Base-by-base conservation (phyloP, 345 rosid genomes). In the Clarkia xantiana region DNA sequence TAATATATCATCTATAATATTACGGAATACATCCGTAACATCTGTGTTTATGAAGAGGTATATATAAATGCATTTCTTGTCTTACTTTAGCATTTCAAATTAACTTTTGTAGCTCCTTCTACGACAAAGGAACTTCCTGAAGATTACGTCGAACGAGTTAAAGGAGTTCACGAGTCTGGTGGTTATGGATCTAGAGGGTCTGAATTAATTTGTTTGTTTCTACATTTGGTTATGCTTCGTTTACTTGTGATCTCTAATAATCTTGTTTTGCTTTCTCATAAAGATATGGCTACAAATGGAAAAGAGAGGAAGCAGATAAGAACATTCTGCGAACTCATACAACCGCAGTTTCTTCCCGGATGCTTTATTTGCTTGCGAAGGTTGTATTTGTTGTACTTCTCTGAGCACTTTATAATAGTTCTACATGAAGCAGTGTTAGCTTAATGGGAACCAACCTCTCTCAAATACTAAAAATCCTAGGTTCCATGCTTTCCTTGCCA, bases 111-210 rank as follows among this genome's bases (percentile, higher is more conserved):
- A 90, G 97, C 57, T 69, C 96, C 97, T 56, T 76, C 82, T 13
- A 78, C 85, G 16, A 90, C 96, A 53, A 83, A 59, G 69, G 52
- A 63, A 53, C 59, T 90, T 15, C 94, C 94, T 9, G 94, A 90
- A 71, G 91, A 79, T 71, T 90, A 90, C 64, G 86, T 90, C 62
- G 77, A 74, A 58, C 72, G 61, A 67, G 96, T 90, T 71, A 86
- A 77, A 62, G 46, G 48, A 40, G 80, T 90, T 34, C 97, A 86
- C 40, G 84, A 90, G 62, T 68, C 68, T 62, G 96, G 96, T 70
- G 98, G 98, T 56, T 79, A 81, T 73, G 94, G 84, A 25, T 90
- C 96, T 47, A 74, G 83, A 58, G 98, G 96, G 97, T 90, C 77
- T 62, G 57, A 1, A 0, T 9, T 44, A 18, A 10, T 60, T 51